A percentile compares a stretch with the other conserved stretches of the same genome.
These are phyloP conservation scores for Fusarium mexicanum DNA, from an alignment of 2,329 filamentous ascomycete species.

Conservation along the genomic window DNA sequence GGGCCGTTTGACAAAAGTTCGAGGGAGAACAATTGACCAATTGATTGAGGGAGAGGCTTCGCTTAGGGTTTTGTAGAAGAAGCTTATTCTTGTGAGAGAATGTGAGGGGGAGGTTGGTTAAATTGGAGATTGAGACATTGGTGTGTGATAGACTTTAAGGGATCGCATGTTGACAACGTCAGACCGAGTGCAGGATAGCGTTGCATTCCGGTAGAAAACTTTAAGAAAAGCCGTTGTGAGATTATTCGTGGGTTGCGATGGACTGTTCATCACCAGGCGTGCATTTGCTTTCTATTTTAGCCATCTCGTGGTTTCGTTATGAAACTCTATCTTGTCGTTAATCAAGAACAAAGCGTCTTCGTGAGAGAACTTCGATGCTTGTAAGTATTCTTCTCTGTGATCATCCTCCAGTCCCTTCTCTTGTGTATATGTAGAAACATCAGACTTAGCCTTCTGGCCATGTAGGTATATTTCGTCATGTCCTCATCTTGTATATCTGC, in stretches of 20 bases:
- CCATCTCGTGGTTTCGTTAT: not conserved
- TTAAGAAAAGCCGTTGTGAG: not conserved
- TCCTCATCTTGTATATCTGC: too few relatives aligned
- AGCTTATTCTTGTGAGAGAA: not conserved
- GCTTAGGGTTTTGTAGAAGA: not conserved
- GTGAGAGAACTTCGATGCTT: too few relatives aligned
- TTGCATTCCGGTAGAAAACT: not conserved
- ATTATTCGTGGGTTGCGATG: too few relatives aligned
- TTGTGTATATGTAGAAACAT: not conserved
- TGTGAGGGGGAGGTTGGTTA: too few relatives aligned
- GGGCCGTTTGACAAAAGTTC: not conserved
- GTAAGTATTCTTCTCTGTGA: not conserved
- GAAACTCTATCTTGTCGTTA: too few relatives aligned
- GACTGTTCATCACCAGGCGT: not conserved
- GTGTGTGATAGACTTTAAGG: not conserved
- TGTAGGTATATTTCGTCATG: not conserved
- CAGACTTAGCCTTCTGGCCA: too few relatives aligned
- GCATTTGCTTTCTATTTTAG: not conserved
- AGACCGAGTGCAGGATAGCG: not conserved
- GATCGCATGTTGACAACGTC: not conserved
- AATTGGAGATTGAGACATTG: not conserved
- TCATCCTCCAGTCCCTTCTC: not conserved
- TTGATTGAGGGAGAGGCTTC: not conserved
- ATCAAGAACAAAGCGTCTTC: too few relatives aligned
- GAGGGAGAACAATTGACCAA: not conserved